Conservation (phyloP, 2,329 filamentous ascomycete species). For the Talaromyces sp. region DNA sequence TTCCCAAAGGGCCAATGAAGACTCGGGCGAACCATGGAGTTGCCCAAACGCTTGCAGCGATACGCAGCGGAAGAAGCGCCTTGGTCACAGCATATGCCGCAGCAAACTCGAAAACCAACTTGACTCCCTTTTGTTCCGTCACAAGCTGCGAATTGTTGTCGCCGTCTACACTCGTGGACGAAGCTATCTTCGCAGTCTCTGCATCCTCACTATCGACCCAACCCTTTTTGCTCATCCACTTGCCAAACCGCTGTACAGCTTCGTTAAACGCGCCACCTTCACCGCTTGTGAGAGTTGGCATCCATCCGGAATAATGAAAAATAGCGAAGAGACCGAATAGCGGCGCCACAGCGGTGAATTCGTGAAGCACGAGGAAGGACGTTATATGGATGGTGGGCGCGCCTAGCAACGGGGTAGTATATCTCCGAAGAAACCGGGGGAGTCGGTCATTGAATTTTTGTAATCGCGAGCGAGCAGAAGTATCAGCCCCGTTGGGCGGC, state of each 20-base stretch:
- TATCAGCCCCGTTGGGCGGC: conserved; percentile 3
- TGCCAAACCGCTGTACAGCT: conserved; percentile 68
- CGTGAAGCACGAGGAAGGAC: conserved; percentile 85
- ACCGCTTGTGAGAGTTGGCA: conserved; percentile 52
- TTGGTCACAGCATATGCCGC: conserved; percentile 91
- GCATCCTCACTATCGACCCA: conserved; percentile 60
- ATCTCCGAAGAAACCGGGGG: conserved; percentile 62
- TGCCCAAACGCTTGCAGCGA: conserved; percentile 75
- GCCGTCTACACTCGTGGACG: conserved; percentile 21
- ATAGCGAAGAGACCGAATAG: conserved; percentile 66
- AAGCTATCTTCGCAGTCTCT: conserved; percentile 38
- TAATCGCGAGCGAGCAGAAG: conserved; percentile 24
- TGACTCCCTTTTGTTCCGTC: conserved; percentile 41
- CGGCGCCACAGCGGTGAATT: conserved; percentile 80
- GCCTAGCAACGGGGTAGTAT: conserved; percentile 63
- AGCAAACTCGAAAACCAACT: conserved; percentile 63
- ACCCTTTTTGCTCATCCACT: conserved; percentile 70
- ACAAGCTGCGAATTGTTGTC: conserved; percentile 12
- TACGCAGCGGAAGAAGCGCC: conserved; percentile 68
- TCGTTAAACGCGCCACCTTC: conserved; percentile 40
- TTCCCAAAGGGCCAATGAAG: conserved; percentile 49
- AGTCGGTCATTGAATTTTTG: conserved; percentile 44
- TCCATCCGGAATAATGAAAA: conserved; percentile 76
- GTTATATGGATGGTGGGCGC: conserved; percentile 79
- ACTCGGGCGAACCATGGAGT: conserved; percentile 86